These are phyloP conservation scores for Zasmidium angulare DNA, from an alignment of 2,329 filamentous ascomycete genomes.

Conservation along the genomic window DNA sequence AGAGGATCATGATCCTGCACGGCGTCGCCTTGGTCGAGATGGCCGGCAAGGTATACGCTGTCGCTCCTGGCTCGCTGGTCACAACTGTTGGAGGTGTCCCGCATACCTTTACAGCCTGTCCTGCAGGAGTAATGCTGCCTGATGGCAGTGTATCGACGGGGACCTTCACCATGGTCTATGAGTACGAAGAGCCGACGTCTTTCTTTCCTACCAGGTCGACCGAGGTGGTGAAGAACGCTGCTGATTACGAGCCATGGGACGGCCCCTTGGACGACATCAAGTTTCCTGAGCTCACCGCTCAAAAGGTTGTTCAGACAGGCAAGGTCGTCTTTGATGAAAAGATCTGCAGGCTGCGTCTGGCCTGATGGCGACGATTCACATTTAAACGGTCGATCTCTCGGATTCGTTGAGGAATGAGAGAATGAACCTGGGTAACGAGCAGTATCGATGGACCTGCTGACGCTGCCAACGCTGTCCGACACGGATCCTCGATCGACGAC, in stretches of 20 bases:
- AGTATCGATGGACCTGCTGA: no score
- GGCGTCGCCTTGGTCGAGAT: slow-evolving; percentile 24
- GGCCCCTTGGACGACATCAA: slow-evolving; percentile 22
- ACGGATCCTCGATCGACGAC: no score
- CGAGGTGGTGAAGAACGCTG: slow-evolving; percentile 9
- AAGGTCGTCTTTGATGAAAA: slow-evolving; percentile 17
- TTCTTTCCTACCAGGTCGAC: slow-evolving; percentile 24
- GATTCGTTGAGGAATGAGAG: no score
- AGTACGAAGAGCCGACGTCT: slow-evolving; percentile 25
- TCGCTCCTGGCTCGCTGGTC: slow-evolving; percentile 23
- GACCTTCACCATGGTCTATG: slow-evolving; percentile 27
- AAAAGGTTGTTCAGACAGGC: slow-evolving; percentile 19
- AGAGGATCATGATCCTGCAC: slow-evolving; percentile 24
- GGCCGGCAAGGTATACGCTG: slow-evolving; percentile 18
- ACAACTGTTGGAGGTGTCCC: slow-evolving; percentile 23
- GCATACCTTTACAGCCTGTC: slow-evolving; percentile 27
- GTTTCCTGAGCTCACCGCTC: slow-evolving; percentile 18
- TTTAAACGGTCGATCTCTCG: no score
- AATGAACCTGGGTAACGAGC: no score
- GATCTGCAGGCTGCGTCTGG: slow-evolving; percentile 9
- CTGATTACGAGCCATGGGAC: slow-evolving; percentile 20
- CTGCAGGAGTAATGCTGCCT: slow-evolving; percentile 21
- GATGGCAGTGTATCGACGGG: slow-evolving; percentile 22
- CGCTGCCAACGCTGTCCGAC: no score
- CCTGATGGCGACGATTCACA: no score